Percentiles rank a stretch among this genome's conserved stretches.
phyloP scores from a whole-genome alignment of 179 eudicot genomes.

The Corrigiola litoralis region DNA sequence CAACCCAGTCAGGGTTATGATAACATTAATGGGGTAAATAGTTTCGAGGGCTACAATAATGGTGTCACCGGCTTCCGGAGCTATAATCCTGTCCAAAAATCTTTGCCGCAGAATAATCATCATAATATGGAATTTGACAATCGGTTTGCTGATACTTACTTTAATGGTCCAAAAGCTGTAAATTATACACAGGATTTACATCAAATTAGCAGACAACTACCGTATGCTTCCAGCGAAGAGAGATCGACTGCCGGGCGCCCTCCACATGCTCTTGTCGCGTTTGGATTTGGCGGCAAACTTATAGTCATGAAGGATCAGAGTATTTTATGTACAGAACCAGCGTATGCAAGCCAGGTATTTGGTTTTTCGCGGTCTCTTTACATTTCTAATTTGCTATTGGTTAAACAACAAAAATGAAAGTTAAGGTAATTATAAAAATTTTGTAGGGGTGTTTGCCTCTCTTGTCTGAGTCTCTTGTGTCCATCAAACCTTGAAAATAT shows the following conservation, averaged over 20 bases:
- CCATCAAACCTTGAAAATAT: conserved; percentile 7
- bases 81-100: conserved; percentile 30
- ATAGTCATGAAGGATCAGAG: conserved; percentile 51
- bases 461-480: background rate
- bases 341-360: conserved; percentile 62
- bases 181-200: conserved; percentile 39
- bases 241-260: conserved; percentile 74
- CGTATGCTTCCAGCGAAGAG: conserved; percentile 33
- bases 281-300: conserved; percentile 91
- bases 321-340: conserved; percentile 24
- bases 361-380: background rate
- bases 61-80: conserved; percentile 28
- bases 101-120: conserved; percentile 29
- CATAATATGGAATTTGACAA: conserved; percentile 26
- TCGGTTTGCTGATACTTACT: conserved; percentile 29
- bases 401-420: too few relatives aligned
- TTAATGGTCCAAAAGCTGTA: conserved; percentile 27
- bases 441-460: background rate
- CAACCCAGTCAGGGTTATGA: conserved; percentile 29
- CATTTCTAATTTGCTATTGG: too few relatives aligned
- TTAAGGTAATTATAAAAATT: too few relatives aligned
- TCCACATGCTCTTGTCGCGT: conserved; percentile 71
- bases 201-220: conserved; percentile 32
- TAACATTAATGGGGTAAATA: conserved; percentile 20
- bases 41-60: conserved; percentile 31